phyloP scores from a whole-genome alignment of 805 yeast genomes.

The Candida bentonensis region DNA sequence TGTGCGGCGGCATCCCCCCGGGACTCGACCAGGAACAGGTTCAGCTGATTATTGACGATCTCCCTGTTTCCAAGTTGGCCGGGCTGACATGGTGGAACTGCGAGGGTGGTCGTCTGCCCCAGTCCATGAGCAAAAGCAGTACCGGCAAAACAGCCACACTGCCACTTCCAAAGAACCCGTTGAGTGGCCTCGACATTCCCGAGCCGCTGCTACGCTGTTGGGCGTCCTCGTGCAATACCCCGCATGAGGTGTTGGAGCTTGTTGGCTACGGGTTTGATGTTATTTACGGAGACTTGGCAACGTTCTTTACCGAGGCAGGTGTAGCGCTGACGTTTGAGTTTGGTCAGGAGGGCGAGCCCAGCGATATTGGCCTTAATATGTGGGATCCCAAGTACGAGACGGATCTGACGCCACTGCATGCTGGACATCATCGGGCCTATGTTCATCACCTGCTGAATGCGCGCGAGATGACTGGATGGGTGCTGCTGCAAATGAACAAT shows the following conservation, averaged over 20 bases:
- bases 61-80: constrained; percentile 2
- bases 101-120: constrained; percentile 2
- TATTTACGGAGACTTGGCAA: constrained; percentile 18
- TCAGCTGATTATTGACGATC: constrained; percentile 7
- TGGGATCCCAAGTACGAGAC: constrained; percentile 18
- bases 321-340: constrained; percentile 22
- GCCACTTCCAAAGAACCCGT: constrained; percentile 4
- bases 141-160: not conserved
- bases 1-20: constrained; percentile 22
- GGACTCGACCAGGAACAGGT: constrained; percentile 11
- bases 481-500: constrained; percentile 27
- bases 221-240: constrained; percentile 12
- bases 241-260: constrained; percentile 21
- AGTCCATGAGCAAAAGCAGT: not conserved
- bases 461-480: constrained; percentile 30
- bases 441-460: constrained; percentile 29
- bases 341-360: constrained; percentile 8
- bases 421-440: constrained; percentile 24
- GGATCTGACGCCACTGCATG: constrained; percentile 18
- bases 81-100: constrained; percentile 11
- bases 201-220: constrained; percentile 8
- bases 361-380: constrained; percentile 17
- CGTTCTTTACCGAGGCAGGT: constrained; percentile 23
- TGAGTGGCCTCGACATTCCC: constrained; percentile 4
- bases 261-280: constrained; percentile 23